phyloP scores from a whole-genome alignment of 106 monocot genomes.

The Xerophyta viscosa region DNA sequence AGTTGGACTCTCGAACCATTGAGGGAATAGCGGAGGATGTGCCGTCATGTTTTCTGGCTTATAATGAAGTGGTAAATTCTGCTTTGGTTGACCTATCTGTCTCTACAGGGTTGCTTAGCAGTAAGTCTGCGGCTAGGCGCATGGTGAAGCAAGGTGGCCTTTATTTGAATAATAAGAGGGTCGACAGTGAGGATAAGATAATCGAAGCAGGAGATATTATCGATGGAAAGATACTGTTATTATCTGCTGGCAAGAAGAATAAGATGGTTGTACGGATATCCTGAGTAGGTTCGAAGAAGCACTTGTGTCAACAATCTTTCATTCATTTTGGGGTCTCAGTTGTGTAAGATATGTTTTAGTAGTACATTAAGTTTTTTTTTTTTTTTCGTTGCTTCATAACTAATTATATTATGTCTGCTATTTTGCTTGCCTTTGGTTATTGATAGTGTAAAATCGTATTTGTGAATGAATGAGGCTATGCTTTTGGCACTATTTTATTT shows the following conservation, averaged over 20 bases:
- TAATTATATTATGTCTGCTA: too few species aligned
- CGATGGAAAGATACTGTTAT: conserved; percentile 70
- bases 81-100: conserved; percentile 67
- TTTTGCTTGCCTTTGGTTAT: too few species aligned
- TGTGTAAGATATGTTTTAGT: too few species aligned
- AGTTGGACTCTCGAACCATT: conserved; percentile 52
- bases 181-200: conserved; percentile 68
- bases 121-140: conserved; percentile 76
- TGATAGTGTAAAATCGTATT: too few species aligned
- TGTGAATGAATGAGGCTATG: too few species aligned
- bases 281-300: conserved; percentile 19
- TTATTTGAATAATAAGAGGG: conserved; percentile 78
- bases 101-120: conserved; percentile 53
- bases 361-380: too few species aligned
- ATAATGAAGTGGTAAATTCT: conserved; percentile 58
- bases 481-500: too few species aligned
- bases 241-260: conserved; percentile 97
- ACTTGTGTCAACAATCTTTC: too few species aligned
- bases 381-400: too few species aligned
- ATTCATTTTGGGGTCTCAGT: too few species aligned
- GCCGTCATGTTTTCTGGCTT: conserved; percentile 60
- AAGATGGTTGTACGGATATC: conserved; percentile 88
- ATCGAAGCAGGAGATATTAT: conserved; percentile 61
- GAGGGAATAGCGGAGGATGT: conserved; percentile 81
- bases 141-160: conserved; percentile 83